A percentile compares a stretch with the other conserved stretches of the same genome.
Evolutionary conservation across 257 asterid genomes (phyloP).

Genomic region (Ilex aquifolium): DNA sequence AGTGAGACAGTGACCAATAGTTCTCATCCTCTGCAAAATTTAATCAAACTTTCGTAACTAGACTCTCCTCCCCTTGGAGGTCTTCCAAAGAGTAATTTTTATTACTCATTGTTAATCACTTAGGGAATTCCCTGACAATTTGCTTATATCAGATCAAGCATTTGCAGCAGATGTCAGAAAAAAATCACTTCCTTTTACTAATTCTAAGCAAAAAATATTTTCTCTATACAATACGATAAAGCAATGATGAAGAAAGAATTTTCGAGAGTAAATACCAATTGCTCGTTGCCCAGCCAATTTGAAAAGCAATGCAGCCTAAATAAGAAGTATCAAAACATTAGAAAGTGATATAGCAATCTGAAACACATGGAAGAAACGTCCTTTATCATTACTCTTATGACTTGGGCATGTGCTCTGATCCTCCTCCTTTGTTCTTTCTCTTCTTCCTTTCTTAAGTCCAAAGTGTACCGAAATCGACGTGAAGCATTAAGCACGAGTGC

Average conservation of each 20-base stretch:
- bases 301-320: constrained; percentile 92
- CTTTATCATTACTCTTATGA: constrained; percentile 58
- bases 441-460: constrained; percentile 73
- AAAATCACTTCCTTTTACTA: too few relatives aligned
- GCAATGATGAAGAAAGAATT: background rate
- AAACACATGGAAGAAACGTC: constrained; percentile 4
- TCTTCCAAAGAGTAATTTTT: too few relatives aligned
- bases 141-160: too few relatives aligned
- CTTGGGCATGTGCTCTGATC: constrained; percentile 97
- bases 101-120: too few relatives aligned
- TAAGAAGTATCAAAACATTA: constrained; percentile 11
- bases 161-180: too few relatives aligned
- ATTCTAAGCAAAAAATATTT: too few relatives aligned
- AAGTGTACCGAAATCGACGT: constrained; percentile 86
- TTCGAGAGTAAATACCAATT: constrained; percentile 44
- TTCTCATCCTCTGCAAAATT: too few relatives aligned
- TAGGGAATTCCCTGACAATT: too few relatives aligned
- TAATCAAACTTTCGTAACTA: too few relatives aligned
- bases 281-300: constrained; percentile 92
- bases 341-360: constrained; percentile 4
- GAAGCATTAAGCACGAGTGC: constrained; percentile 95
- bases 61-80: too few relatives aligned
- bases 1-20: too few relatives aligned
- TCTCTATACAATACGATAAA: background rate
- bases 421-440: constrained; percentile 64